These are phyloP conservation scores for Fomitopsis palustris DNA, from an alignment of 1,284 basidiomycete genomes.

Conservation along the genomic window DNA sequence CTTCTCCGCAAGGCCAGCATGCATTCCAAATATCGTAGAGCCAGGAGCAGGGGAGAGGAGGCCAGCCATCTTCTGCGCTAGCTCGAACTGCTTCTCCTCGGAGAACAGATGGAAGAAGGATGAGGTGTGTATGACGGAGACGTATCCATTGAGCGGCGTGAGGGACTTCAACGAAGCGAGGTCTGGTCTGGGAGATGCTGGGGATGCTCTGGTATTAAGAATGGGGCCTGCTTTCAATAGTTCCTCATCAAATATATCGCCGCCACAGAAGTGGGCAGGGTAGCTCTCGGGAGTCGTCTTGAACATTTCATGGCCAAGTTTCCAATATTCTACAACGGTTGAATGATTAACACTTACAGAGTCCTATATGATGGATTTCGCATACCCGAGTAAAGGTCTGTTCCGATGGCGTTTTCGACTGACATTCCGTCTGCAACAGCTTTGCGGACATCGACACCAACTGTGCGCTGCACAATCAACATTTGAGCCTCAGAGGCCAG, in stretches of 20 bases:
- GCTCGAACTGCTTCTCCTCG: slow-evolving; percentile 34
- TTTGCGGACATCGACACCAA: slow-evolving; percentile 41
- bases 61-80: slow-evolving; percentile 34
- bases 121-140: slow-evolving; percentile 41
- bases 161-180: slow-evolving; percentile 31
- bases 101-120: slow-evolving; percentile 47
- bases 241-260: slow-evolving; percentile 37
- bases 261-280: slow-evolving; percentile 38
- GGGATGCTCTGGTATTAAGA: slow-evolving; percentile 13
- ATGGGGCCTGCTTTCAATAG: slow-evolving; percentile 25
- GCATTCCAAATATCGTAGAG: slow-evolving; percentile 30
- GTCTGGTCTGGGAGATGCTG: slow-evolving; percentile 20
- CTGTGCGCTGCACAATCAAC: slow-evolving; percentile 17
- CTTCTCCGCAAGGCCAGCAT: slow-evolving; percentile 21
- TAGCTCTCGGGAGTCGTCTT: slow-evolving; percentile 30
- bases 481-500: too few relatives aligned
- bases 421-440: slow-evolving; percentile 37
- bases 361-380: background rate
- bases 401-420: slow-evolving; percentile 28
- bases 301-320: slow-evolving; percentile 28
- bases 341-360: background rate
- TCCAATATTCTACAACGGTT: slow-evolving; percentile 21
- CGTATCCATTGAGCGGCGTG: slow-evolving; percentile 36
- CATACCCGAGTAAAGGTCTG: slow-evolving; percentile 31
- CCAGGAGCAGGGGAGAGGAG: slow-evolving; percentile 33